A percentile compares a stretch with the other conserved stretches of the same genome.
Conservation (phyloP, 1,139 yeast species). For the Yamadazyma epiphylla region DNA sequence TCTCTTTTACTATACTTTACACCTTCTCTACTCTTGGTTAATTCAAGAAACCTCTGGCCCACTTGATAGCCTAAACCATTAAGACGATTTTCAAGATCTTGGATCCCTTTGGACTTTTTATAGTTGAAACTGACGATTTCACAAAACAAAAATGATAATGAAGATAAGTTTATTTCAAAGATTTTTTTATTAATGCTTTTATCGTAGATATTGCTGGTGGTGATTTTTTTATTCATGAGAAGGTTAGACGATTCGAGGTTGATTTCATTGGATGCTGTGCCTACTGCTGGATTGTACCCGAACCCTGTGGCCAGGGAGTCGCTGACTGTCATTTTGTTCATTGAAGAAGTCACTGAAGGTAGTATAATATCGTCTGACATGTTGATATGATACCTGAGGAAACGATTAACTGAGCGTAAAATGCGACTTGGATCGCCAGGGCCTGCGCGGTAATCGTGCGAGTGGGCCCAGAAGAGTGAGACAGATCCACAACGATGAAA, state of each 20-base stretch:
- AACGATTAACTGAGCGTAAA: too few species aligned
- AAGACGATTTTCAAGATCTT: slow-evolving; percentile 71
- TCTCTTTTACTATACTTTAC: slow-evolving; percentile 65
- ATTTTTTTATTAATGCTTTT: slow-evolving; percentile 58
- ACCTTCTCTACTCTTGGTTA: slow-evolving; percentile 50
- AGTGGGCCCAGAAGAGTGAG: too few species aligned
- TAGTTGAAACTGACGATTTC: slow-evolving; percentile 71
- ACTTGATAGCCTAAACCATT: slow-evolving; percentile 73
- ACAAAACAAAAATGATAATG: slow-evolving; percentile 67
- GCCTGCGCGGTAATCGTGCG: too few species aligned
- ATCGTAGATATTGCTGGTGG: slow-evolving; percentile 55
- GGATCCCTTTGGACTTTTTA: slow-evolving; percentile 62
- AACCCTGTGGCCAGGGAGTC: slow-evolving; percentile 35
- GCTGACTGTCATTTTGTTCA: slow-evolving; percentile 32
- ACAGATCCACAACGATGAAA: too few species aligned
- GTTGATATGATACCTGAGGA: too few species aligned
- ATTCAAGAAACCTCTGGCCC: slow-evolving; percentile 45
- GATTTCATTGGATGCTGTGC: slow-evolving; percentile 38
- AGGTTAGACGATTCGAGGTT: slow-evolving; percentile 32
- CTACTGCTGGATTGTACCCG: slow-evolving; percentile 45
- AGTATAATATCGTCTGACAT: slow-evolving; percentile 36
- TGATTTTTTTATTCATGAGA: slow-evolving; percentile 31
- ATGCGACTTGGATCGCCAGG: too few species aligned
- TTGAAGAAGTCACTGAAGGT: slow-evolving; percentile 32
- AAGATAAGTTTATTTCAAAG: slow-evolving; percentile 62